phyloP scores from a whole-genome alignment of 1,284 basidiomycete genomes.

The Cutaneotrichosporon sp. region DNA sequence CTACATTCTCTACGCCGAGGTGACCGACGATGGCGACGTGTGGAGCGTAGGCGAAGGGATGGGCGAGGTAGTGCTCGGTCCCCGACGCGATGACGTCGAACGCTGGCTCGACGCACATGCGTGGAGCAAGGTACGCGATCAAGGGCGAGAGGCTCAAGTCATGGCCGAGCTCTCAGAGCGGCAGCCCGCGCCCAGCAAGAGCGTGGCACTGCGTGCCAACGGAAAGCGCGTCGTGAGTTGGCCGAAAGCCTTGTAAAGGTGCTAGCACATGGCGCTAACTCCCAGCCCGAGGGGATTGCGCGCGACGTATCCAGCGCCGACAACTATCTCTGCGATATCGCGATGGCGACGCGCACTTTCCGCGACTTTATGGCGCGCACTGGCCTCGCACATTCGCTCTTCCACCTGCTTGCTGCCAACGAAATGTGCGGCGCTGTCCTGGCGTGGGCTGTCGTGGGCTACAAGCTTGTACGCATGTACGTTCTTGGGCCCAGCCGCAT shows the following conservation, averaged over 20 bases:
- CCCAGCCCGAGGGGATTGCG: not conserved
- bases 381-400: slow-evolving; percentile 5
- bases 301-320: not conserved
- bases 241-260: not conserved
- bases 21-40: slow-evolving; percentile 6
- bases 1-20: slow-evolving; percentile 7
- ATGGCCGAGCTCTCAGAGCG: not conserved
- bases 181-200: too few species aligned
- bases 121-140: slow-evolving; percentile 2
- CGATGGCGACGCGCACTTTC: slow-evolving; percentile 1
- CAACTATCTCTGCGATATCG: not conserved
- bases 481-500: slow-evolving; percentile 10
- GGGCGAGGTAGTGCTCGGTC: slow-evolving; percentile 2
- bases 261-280: not conserved
- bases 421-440: slow-evolving; percentile 12
- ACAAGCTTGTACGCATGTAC: slow-evolving; percentile 7
- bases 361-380: slow-evolving; percentile 10
- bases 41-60: slow-evolving; percentile 6
- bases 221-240: slow-evolving; percentile 4
- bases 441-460: not conserved
- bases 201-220: not conserved
- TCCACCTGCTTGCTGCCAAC: slow-evolving; percentile 11
- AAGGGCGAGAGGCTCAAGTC: not conserved
- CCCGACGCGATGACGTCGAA: not conserved
- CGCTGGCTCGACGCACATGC: slow-evolving; percentile 9